These are phyloP conservation scores for Penicillium maclennaniae DNA, from an alignment of 495 filamentous ascomycete genomes.

Conservation along the genomic window DNA sequence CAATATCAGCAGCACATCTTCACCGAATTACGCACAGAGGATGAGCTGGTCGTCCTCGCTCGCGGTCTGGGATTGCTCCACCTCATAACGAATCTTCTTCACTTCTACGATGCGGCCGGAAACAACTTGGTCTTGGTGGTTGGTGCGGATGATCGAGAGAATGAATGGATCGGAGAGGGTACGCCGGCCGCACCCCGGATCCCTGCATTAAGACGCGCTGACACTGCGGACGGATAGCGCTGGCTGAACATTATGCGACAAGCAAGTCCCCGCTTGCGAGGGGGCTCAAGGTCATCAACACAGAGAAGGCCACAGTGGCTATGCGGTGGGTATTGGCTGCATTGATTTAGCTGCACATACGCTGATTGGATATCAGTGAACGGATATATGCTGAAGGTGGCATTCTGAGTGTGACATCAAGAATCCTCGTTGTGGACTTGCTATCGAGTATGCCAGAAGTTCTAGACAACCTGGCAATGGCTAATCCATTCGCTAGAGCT, in stretches of 20 bases:
- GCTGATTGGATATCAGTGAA: slow-evolving; percentile 51
- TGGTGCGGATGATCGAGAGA: slow-evolving; percentile 89
- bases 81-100: slow-evolving; percentile 87
- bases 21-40: slow-evolving; percentile 80
- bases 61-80: slow-evolving; percentile 89
- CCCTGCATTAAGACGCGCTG: slow-evolving; percentile 3
- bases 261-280: slow-evolving; percentile 72
- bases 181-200: slow-evolving; percentile 5
- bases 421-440: slow-evolving; percentile 90
- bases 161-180: slow-evolving; percentile 88
- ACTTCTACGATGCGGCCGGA: slow-evolving; percentile 93
- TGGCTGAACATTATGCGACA: slow-evolving; percentile 90
- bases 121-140: slow-evolving; percentile 88
- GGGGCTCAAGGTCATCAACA: slow-evolving; percentile 89
- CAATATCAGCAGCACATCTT: slow-evolving; percentile 90
- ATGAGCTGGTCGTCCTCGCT: slow-evolving; percentile 89
- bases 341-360: slow-evolving; percentile 1
- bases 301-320: slow-evolving; percentile 82
- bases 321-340: slow-evolving; percentile 46
- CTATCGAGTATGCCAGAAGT: slow-evolving; percentile 58
- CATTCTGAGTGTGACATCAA: slow-evolving; percentile 93
- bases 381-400: slow-evolving; percentile 87
- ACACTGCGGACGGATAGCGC: slow-evolving; percentile 41
- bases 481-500: slow-evolving; percentile 44
- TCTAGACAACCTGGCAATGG: not conserved